Evolutionary conservation across 768 basidiomycete species (phyloP).

Genomic region (Sarcodon sp.): DNA sequence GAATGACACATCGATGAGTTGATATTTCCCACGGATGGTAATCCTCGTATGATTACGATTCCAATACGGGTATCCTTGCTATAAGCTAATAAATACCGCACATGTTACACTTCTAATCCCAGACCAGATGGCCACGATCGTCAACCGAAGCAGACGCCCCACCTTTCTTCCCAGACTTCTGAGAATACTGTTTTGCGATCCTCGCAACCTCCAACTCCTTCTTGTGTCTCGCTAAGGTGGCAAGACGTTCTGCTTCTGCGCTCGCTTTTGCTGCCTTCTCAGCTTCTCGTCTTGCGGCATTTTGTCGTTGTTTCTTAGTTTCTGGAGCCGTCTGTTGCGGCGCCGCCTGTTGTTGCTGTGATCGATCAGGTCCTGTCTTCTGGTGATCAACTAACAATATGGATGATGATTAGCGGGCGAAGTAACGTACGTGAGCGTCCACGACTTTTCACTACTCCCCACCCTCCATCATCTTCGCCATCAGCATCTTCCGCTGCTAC

Average conservation of each 20-base stretch:
- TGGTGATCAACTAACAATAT: background rate
- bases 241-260: conserved; percentile 36
- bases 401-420: background rate
- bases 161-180: conserved; percentile 24
- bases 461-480: conserved; percentile 62
- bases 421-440: conserved; percentile 19
- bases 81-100: no score
- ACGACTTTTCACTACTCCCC: conserved; percentile 63
- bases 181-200: conserved; percentile 34
- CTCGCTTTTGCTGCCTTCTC: conserved; percentile 45
- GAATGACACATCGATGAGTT: no score
- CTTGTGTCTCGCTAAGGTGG: conserved; percentile 42
- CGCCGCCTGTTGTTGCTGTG: background rate
- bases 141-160: conserved; percentile 55
- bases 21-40: no score
- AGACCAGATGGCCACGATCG: conserved; percentile 42
- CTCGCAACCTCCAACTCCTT: conserved; percentile 41
- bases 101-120: conserved; percentile 19
- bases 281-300: conserved; percentile 44
- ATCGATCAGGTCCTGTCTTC: background rate
- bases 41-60: no score
- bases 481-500: conserved; percentile 40
- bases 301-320: conserved; percentile 63
- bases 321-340: conserved; percentile 27
- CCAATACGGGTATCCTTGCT: no score